Evolutionary conservation across 2,329 filamentous ascomycete genomes (phyloP), one percentile per base, ranked within the genome.

Genomic region (Tolypocladium tundrense): DNA sequence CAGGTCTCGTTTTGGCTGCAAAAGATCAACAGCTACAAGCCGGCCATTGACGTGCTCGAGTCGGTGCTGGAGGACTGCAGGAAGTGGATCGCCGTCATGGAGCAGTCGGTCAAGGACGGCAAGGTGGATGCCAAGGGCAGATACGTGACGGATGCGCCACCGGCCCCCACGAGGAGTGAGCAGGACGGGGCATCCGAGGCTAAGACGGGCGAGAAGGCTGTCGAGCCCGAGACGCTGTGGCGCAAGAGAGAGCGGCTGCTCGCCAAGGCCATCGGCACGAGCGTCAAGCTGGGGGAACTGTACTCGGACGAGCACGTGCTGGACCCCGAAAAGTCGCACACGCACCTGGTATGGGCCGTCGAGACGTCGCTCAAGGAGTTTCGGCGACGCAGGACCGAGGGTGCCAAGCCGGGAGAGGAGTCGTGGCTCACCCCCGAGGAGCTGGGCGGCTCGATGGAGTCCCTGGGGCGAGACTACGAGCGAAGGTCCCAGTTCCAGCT

Each of bases 261-360:
- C 57, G 85, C 83, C 61, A 92, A 88, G 69, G 81, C 86, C 3
- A 83, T 96, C 42, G 85, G 84, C 24, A 86, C 93, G 42, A 85
- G 85, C 64, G 84, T 94, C 57, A 96, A 96, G 75, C 79, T 97
- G 8, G 92, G 88, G 39, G 87, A 92, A 65, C 75, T 97, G 10
- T 96, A 96, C 71, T 80, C 86, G 5, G 85, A 87, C 60, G 84
- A 89, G 57, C 86, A 91, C 67, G 82, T 96, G 14, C 80, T 88
- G 55, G 81, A 95, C 57, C 77, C 82, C 2, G 86, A 91, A 41
- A 81, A 83, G 58, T 90, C 91, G 0, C 90, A 95, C 66, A 59
- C 65, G 19, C 85, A 88, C 66, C 79, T 97, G 43, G 79, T 90
- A 2, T 91, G 90, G 82, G 89, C 90, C 0, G 88, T 97, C 1